These are phyloP conservation scores for Vigna nakashimae DNA, from an alignment of 306 rosid species.

Conservation along the genomic window DNA sequence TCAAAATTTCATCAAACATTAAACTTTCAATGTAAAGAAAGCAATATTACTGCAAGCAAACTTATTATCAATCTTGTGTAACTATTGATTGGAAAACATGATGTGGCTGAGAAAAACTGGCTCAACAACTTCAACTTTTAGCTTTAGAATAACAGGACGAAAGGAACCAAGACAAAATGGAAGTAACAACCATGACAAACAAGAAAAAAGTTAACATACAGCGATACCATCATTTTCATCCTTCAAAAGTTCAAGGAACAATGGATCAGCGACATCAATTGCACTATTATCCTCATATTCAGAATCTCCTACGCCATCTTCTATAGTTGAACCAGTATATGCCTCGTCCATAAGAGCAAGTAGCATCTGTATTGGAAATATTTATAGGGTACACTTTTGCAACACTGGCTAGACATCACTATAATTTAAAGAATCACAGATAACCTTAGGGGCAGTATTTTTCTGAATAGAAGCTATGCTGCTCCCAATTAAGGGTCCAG, in stretches of 20 bases:
- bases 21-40: slow-evolving; percentile 25
- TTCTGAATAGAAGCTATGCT: slow-evolving; percentile 94
- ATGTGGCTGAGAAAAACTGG: slow-evolving; percentile 20
- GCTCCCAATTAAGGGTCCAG: slow-evolving; percentile 88
- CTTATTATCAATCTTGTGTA: background rate
- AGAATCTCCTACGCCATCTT: slow-evolving; percentile 91
- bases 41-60: slow-evolving; percentile 23
- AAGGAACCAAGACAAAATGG: slow-evolving; percentile 20
- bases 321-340: slow-evolving; percentile 94
- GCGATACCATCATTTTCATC: slow-evolving; percentile 99
- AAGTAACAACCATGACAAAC: slow-evolving; percentile 21
- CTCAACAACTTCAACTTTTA: slow-evolving; percentile 33
- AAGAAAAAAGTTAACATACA: slow-evolving; percentile 55
- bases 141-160: background rate
- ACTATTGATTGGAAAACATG: slow-evolving; percentile 14
- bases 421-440: slow-evolving; percentile 35
- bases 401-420: slow-evolving; percentile 29
- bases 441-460: slow-evolving; percentile 94
- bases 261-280: slow-evolving; percentile 82
- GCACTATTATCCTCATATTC: slow-evolving; percentile 83
- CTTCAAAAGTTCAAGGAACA: slow-evolving; percentile 89
- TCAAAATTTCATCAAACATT: slow-evolving; percentile 24
- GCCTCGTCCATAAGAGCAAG: slow-evolving; percentile 99
- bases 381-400: slow-evolving; percentile 26
- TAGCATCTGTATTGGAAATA: slow-evolving; percentile 71